These are phyloP conservation scores for Aspergillus conjunctus DNA, from an alignment of 495 filamentous ascomycete species.

Conservation along the genomic window DNA sequence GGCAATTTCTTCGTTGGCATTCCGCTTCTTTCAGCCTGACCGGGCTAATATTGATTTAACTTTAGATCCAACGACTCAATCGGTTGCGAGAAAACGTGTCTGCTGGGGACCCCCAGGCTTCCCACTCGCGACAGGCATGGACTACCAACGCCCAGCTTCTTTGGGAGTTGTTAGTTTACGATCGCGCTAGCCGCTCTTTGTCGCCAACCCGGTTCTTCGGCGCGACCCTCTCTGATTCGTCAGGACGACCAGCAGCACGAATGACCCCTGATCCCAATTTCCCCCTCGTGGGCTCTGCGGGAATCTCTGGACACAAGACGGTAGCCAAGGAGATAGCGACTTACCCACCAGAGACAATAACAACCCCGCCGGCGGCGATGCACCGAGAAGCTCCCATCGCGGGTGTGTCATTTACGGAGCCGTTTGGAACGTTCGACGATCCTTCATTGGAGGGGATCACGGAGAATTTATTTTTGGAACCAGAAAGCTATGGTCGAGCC, in stretches of 20 bases:
- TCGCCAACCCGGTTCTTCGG: slow-evolving; percentile 31
- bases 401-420: slow-evolving; percentile 16
- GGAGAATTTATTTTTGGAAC: slow-evolving; percentile 33
- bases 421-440: slow-evolving; percentile 23
- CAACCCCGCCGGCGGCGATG: slow-evolving; percentile 24
- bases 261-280: slow-evolving; percentile 34
- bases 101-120: slow-evolving; percentile 22
- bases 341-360: slow-evolving; percentile 36
- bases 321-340: slow-evolving; percentile 36
- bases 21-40: neutral
- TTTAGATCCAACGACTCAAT: slow-evolving; percentile 31
- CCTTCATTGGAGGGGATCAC: slow-evolving; percentile 24
- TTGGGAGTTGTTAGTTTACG: slow-evolving; percentile 37
- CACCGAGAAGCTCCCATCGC: neutral
- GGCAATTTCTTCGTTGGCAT: neutral
- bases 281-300: slow-evolving; percentile 38
- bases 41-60: slow-evolving; percentile 5
- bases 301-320: slow-evolving; percentile 39
- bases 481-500: slow-evolving; percentile 37
- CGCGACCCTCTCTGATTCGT: slow-evolving; percentile 26
- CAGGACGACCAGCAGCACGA: slow-evolving; percentile 11
- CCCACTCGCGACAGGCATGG: slow-evolving; percentile 24
- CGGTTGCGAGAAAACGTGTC: slow-evolving; percentile 37
- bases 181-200: slow-evolving; percentile 30
- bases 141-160: slow-evolving; percentile 34